Percentiles rank a stretch among this genome's conserved stretches.
Conservation (phyloP, 139 green algal genomes). For the Dunaliella primolecta region DNA sequence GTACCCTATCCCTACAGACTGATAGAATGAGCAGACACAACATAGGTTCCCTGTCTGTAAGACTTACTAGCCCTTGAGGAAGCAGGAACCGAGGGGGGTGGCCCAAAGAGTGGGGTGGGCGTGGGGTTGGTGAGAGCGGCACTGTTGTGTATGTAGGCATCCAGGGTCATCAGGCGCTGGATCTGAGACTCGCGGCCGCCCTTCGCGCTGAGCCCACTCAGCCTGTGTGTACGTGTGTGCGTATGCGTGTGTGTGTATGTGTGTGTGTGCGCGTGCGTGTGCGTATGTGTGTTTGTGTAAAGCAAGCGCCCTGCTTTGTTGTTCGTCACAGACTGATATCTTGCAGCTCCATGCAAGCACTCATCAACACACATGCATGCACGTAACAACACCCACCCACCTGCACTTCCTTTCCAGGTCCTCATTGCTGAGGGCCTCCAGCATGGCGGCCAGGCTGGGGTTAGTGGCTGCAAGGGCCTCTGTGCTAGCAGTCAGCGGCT, state of each 20-base stretch:
- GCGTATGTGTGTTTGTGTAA: background rate
- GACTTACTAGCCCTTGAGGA: background rate
- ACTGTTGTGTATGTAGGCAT: conserved; percentile 28
- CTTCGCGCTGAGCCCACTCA: conserved; percentile 51
- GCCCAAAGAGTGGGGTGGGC: background rate
- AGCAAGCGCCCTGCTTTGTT: too few relatives aligned
- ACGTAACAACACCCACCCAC: background rate
- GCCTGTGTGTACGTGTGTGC: conserved; percentile 7
- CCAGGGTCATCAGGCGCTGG: conserved; percentile 31
- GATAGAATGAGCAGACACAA: too few relatives aligned
- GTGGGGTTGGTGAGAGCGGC: background rate
- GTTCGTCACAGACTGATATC: too few relatives aligned
- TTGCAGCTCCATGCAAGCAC: too few relatives aligned
- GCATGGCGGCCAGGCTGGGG: conserved; percentile 26
- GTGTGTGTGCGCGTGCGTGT: background rate
- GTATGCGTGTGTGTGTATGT: background rate
- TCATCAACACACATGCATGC: too few relatives aligned
- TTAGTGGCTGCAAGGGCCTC: background rate
- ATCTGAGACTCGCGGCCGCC: conserved; percentile 48
- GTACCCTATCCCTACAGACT: too few relatives aligned
- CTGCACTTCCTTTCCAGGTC: conserved; percentile 65
- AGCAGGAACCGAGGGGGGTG: background rate
- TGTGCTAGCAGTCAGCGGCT: conserved; percentile 10
- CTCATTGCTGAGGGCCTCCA: conserved; percentile 54
- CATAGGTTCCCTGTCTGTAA: too few relatives aligned